Conservation (phyloP, 2,329 filamentous ascomycete species). For the Nemania sp. region DNA sequence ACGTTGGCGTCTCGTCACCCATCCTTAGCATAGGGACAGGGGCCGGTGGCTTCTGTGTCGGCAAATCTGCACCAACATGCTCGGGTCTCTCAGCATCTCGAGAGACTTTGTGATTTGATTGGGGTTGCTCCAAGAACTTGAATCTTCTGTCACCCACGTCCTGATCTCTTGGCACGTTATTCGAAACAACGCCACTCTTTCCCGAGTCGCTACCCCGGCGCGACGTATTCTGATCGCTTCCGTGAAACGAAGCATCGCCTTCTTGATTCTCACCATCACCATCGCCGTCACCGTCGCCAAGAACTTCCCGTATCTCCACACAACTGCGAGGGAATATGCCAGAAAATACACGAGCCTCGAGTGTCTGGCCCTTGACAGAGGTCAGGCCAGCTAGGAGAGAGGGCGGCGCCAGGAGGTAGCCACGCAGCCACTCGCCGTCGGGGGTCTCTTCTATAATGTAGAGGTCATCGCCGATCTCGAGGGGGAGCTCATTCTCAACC, state of each 20-base stretch:
- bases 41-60: constrained; percentile 71
- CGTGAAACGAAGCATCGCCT: constrained; percentile 43
- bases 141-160: constrained; percentile 29
- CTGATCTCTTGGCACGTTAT: constrained; percentile 44
- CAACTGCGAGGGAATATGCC: constrained; percentile 95
- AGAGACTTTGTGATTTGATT: not conserved
- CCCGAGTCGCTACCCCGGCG: constrained; percentile 54
- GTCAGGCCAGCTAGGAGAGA: constrained; percentile 91
- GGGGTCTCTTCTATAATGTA: constrained; percentile 98
- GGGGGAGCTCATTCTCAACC: constrained; percentile 85
- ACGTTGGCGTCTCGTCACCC: constrained; percentile 93
- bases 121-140: constrained; percentile 23
- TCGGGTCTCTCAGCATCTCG: constrained; percentile 45
- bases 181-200: constrained; percentile 56
- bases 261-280: constrained; percentile 67
- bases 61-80: constrained; percentile 63
- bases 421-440: constrained; percentile 89
- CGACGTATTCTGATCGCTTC: constrained; percentile 40
- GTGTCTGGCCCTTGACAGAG: constrained; percentile 85
- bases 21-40: constrained; percentile 98
- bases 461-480: constrained; percentile 96
- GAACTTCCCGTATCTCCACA: constrained; percentile 90
- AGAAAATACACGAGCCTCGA: constrained; percentile 96
- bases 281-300: constrained; percentile 72
- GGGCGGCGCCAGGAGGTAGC: constrained; percentile 92